Evolutionary conservation across 1,284 basidiomycete species (phyloP).

Genomic region (Xerocomus minutiporus): DNA sequence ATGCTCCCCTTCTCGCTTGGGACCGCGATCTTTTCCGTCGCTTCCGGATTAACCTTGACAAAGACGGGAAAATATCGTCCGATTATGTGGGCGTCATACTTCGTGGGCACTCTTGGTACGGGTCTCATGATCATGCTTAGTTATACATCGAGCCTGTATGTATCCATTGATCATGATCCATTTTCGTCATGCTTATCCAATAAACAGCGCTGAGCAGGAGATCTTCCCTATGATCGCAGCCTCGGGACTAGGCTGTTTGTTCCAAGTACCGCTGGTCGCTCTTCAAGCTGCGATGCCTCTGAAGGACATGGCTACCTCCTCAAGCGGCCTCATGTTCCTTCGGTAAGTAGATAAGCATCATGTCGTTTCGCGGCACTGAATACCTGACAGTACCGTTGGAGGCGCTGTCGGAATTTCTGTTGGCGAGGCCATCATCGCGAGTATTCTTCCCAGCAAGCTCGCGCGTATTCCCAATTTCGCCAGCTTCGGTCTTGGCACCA

Average conservation of each 20-base stretch:
- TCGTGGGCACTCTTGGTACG: slow-evolving; percentile 51
- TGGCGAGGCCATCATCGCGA: slow-evolving; percentile 66
- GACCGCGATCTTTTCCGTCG: slow-evolving; percentile 50
- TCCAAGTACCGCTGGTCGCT: slow-evolving; percentile 67
- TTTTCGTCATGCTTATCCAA: slow-evolving; percentile 1
- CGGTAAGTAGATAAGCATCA: slow-evolving; percentile 39
- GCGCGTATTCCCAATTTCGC: slow-evolving; percentile 42
- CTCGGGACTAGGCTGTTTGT: slow-evolving; percentile 58
- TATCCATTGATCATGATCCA: slow-evolving; percentile 1
- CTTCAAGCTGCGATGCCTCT: slow-evolving; percentile 79
- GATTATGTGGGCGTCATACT: slow-evolving; percentile 57
- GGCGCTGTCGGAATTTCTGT: slow-evolving; percentile 72
- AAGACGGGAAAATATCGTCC: slow-evolving; percentile 59
- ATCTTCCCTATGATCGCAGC: slow-evolving; percentile 58
- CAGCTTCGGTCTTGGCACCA: slow-evolving; percentile 40
- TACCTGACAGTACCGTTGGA: slow-evolving; percentile 56
- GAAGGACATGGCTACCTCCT: slow-evolving; percentile 77
- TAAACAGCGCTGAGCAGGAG: slow-evolving; percentile 24
- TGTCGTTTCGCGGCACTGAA: not conserved
- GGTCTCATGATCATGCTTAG: slow-evolving; percentile 58
- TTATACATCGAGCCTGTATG: slow-evolving; percentile 43
- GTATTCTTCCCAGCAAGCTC: slow-evolving; percentile 53
- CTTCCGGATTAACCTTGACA: slow-evolving; percentile 58
- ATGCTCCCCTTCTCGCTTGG: slow-evolving; percentile 77
- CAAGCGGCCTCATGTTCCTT: slow-evolving; percentile 66